Evolutionary conservation across 1,284 basidiomycete species (phyloP).

Genomic region (Pterulicium gracile): DNA sequence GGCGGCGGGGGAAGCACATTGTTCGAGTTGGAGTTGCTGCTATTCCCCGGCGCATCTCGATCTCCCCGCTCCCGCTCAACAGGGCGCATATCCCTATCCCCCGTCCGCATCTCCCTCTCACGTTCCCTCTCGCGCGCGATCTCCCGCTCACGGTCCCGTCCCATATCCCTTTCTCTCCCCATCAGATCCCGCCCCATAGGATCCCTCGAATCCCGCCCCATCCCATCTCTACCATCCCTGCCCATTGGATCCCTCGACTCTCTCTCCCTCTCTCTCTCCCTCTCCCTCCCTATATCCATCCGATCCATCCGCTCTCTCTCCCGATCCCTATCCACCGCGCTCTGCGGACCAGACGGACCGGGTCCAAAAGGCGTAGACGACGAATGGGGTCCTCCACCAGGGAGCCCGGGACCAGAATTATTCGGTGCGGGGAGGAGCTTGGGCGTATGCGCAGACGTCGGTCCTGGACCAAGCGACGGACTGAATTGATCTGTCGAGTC

Average conservation of each 20-base stretch:
- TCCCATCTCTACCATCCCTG: too few relatives aligned
- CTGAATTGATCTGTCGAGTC: conserved; percentile 13
- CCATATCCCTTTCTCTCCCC: not conserved
- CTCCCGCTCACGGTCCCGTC: not conserved
- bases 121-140: not conserved
- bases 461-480: conserved; percentile 6
- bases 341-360: not conserved
- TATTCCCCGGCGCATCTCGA: too few relatives aligned
- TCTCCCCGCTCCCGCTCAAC: too few relatives aligned
- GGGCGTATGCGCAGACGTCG: conserved; percentile 13
- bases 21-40: too few relatives aligned
- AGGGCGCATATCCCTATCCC: too few relatives aligned
- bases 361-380: not conserved
- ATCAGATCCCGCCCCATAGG: not conserved
- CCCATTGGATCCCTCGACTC: too few relatives aligned
- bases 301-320: not conserved
- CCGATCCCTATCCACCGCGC: not conserved
- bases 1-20: not conserved
- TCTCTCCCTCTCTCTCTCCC: conserved; percentile 1
- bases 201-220: too few relatives aligned
- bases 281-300: not conserved
- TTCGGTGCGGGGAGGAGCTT: conserved; percentile 15
- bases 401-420: conserved; percentile 24
- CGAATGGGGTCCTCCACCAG: conserved; percentile 2
- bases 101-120: not conserved